phyloP scores from a whole-genome alignment of 208 protist genomes.

The Lotmaria passim region DNA sequence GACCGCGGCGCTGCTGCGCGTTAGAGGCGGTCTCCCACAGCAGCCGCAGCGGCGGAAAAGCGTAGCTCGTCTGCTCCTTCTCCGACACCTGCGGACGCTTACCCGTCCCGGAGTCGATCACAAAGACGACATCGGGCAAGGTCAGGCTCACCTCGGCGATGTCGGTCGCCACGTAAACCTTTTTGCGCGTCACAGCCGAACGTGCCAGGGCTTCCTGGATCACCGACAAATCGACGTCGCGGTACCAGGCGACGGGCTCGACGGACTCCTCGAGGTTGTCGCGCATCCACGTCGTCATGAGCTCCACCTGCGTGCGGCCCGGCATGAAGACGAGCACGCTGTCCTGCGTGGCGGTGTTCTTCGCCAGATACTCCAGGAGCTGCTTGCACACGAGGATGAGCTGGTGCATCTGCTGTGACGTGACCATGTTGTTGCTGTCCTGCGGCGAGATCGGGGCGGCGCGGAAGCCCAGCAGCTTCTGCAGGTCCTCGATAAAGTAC shows the following conservation, averaged over 20 bases:
- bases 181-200: slow-evolving; percentile 82
- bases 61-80: slow-evolving; percentile 54
- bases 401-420: slow-evolving; percentile 67
- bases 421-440: slow-evolving; percentile 47
- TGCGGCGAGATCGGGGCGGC: slow-evolving; percentile 30
- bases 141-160: slow-evolving; percentile 98
- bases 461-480: slow-evolving; percentile 60
- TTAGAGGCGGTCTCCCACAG: slow-evolving; percentile 75
- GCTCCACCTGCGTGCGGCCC: slow-evolving; percentile 75
- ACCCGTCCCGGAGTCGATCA: slow-evolving; percentile 94
- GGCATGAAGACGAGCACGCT: slow-evolving; percentile 95
- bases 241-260: slow-evolving; percentile 86
- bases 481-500: slow-evolving; percentile 83
- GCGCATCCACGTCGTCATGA: slow-evolving; percentile 59
- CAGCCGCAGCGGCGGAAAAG: slow-evolving; percentile 79
- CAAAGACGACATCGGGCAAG: slow-evolving; percentile 95
- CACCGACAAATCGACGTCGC: slow-evolving; percentile 76
- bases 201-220: slow-evolving; percentile 92
- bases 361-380: slow-evolving; percentile 66
- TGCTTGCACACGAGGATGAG: slow-evolving; percentile 64
- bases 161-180: slow-evolving; percentile 95
- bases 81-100: slow-evolving; percentile 75
- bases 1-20: slow-evolving; percentile 75
- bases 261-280: slow-evolving; percentile 68
- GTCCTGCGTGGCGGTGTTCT: slow-evolving; percentile 57